Percentiles rank a stretch among this genome's conserved stretches.
phyloP scores from a whole-genome alignment of 441 rosid genomes.

The Kokia cookei region DNA sequence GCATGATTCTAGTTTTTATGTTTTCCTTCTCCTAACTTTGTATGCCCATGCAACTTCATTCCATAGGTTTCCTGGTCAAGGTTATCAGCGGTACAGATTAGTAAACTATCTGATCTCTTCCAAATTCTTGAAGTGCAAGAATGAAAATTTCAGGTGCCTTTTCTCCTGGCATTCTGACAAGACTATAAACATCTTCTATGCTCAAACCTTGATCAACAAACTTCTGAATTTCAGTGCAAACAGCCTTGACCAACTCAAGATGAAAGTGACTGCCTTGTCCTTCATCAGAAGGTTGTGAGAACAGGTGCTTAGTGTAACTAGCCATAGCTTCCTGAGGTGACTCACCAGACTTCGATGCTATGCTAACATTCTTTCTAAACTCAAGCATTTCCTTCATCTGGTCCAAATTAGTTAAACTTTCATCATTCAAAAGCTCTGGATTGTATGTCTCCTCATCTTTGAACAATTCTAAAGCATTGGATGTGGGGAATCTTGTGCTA shows the following conservation, averaged over 20 bases:
- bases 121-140: conserved; percentile 80
- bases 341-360: conserved; percentile 31
- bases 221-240: conserved; percentile 58
- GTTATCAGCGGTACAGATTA: too few relatives aligned
- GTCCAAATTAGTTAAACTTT: conserved; percentile 30
- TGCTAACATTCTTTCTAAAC: conserved; percentile 27
- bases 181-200: too few relatives aligned
- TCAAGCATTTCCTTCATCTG: conserved; percentile 33
- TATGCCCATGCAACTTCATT: too few relatives aligned
- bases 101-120: conserved; percentile 24
- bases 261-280: conserved; percentile 21
- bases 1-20: too few relatives aligned
- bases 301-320: conserved; percentile 26
- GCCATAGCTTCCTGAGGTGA: conserved; percentile 40
- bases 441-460: conserved; percentile 32
- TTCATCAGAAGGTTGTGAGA: conserved; percentile 30
- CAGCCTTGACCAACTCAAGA: conserved; percentile 46
- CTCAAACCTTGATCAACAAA: conserved; percentile 83
- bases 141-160: conserved; percentile 33
- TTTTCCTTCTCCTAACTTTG: too few relatives aligned
- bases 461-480: conserved; percentile 45
- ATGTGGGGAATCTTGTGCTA: conserved; percentile 37
- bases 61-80: too few relatives aligned
- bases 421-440: conserved; percentile 26
- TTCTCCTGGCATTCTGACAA: conserved; percentile 33